phyloP scores from a whole-genome alignment of 1,139 yeast genomes.

The Lodderomyces orthopsilosis region DNA sequence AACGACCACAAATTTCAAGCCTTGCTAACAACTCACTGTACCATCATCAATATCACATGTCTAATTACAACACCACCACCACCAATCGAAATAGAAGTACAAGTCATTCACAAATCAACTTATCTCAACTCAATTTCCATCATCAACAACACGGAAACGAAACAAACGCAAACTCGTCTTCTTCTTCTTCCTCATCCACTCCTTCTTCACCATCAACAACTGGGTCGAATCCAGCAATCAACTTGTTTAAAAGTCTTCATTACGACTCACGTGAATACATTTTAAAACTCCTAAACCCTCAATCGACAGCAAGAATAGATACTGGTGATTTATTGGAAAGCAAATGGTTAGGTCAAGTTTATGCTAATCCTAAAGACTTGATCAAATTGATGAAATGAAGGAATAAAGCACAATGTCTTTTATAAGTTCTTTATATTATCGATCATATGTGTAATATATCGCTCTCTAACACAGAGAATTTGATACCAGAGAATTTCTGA shows the following conservation, averaged over 20 bases:
- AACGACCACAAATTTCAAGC: background rate
- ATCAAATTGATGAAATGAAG: slow-evolving; percentile 16
- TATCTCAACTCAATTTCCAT: background rate
- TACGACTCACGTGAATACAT: slow-evolving; percentile 37
- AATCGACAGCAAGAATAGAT: slow-evolving; percentile 21
- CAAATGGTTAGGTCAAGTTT: slow-evolving; percentile 43
- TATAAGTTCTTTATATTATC: too few species aligned
- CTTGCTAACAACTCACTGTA: background rate
- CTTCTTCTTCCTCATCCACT: background rate
- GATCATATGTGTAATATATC: background rate
- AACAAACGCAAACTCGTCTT: background rate
- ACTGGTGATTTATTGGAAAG: slow-evolving; percentile 27
- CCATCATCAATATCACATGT: background rate
- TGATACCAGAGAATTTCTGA: too few species aligned
- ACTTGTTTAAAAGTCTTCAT: slow-evolving; percentile 35
- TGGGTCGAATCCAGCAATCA: slow-evolving; percentile 29
- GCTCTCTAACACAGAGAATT: too few species aligned
- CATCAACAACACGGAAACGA: background rate
- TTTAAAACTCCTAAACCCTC: slow-evolving; percentile 36
- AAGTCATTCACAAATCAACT: background rate
- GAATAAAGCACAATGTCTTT: too few species aligned
- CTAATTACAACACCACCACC: background rate
- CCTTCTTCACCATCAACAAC: background rate
- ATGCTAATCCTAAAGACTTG: slow-evolving; percentile 42
- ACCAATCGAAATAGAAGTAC: background rate